A percentile compares a stretch with the other conserved stretches of the same genome.
Evolutionary conservation across 805 yeast genomes (phyloP).

Genomic region (Zygosaccharomyces lentus): DNA sequence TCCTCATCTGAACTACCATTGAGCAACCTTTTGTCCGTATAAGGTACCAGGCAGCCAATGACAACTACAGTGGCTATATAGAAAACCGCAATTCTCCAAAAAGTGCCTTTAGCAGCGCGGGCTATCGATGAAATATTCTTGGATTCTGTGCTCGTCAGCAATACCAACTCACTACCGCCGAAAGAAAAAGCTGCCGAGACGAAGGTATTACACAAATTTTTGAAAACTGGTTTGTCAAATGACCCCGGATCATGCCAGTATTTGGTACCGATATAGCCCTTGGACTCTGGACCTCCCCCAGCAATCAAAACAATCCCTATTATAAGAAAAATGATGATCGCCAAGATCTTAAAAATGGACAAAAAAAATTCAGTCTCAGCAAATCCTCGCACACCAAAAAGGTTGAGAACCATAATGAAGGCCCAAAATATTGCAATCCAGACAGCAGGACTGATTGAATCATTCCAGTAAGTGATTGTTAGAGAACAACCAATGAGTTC

Average conservation of each 20-base stretch:
- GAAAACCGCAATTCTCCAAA: constrained; percentile 54
- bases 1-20: constrained; percentile 51
- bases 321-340: constrained; percentile 46
- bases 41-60: constrained; percentile 72
- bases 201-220: constrained; percentile 60
- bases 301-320: constrained; percentile 44
- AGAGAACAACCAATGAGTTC: constrained; percentile 54
- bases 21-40: constrained; percentile 42
- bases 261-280: constrained; percentile 38
- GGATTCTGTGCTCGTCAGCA: constrained; percentile 47
- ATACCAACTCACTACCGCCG: constrained; percentile 65
- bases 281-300: constrained; percentile 47
- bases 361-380: constrained; percentile 52
- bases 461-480: constrained; percentile 46
- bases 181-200: constrained; percentile 72
- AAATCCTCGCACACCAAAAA: constrained; percentile 49
- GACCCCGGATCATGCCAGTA: constrained; percentile 54
- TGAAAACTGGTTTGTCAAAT: constrained; percentile 46
- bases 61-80: constrained; percentile 51
- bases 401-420: constrained; percentile 43
- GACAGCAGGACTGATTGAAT: constrained; percentile 23
- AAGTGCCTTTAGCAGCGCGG: constrained; percentile 53
- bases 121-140: constrained; percentile 54
- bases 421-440: constrained; percentile 27
- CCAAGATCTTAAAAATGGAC: constrained; percentile 43